Conservation (phyloP, 164 flowering plant genomes). For the Aristolochia fimbriata region DNA sequence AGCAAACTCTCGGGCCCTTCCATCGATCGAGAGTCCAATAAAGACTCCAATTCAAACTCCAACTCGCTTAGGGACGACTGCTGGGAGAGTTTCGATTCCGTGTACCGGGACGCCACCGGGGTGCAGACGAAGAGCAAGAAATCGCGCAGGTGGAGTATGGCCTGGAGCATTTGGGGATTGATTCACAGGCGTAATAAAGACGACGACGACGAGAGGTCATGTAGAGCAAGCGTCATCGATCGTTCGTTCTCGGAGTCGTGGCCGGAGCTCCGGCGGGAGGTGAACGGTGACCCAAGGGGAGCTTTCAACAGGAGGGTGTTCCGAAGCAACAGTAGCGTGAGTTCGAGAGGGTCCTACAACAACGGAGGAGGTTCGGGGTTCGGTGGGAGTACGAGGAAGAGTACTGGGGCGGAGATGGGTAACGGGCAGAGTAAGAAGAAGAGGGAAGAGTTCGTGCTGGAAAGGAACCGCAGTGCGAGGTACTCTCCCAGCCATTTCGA, state of each 20-base stretch:
- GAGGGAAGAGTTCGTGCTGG: constrained; percentile 44
- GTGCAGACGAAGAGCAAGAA: constrained; percentile 50
- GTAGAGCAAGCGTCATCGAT: constrained; percentile 62
- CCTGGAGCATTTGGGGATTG: constrained; percentile 82
- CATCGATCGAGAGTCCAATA: constrained; percentile 26
- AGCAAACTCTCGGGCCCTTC: constrained; percentile 11
- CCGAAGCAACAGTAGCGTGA: constrained; percentile 72
- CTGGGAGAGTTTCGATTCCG: constrained; percentile 53
- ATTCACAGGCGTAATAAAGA: constrained; percentile 53
- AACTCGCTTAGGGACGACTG: constrained; percentile 67
- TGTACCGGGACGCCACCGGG: constrained; percentile 34
- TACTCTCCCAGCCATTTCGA: constrained; percentile 50
- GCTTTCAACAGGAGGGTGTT: constrained; percentile 34
- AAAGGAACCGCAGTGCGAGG: constrained; percentile 44
- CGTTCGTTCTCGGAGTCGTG: constrained; percentile 81
- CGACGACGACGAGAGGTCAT: constrained; percentile 58
- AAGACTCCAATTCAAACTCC: constrained; percentile 34
- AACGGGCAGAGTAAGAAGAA: constrained; percentile 31
- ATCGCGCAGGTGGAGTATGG: constrained; percentile 69
- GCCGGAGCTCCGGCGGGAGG: constrained; percentile 54
- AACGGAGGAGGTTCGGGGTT: constrained; percentile 25
- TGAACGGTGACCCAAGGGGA: constrained; percentile 31
- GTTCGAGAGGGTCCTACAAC: constrained; percentile 49
- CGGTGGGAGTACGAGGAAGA: constrained; percentile 25
- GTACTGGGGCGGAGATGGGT: constrained; percentile 19